Conservation (phyloP, 345 rosid species). For the Lepidium sativum region DNA sequence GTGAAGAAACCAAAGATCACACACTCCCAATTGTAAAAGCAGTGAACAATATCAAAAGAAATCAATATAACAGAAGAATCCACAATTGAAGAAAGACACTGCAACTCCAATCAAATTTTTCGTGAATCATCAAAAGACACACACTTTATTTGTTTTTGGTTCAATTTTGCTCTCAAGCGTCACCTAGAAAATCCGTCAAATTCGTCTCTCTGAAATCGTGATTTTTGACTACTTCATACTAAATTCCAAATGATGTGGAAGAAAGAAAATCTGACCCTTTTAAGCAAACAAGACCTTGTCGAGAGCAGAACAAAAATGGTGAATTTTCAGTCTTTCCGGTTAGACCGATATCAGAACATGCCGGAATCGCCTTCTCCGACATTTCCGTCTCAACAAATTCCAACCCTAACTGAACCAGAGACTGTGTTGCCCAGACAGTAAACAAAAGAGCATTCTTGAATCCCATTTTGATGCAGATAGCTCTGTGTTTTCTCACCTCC, state of each 20-base stretch:
- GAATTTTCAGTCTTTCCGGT: neutral
- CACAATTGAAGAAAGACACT: neutral
- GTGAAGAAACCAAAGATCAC: slow-evolving; percentile 10
- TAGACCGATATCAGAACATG: neutral
- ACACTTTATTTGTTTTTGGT: neutral
- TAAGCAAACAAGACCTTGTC: neutral
- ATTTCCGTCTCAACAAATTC: neutral
- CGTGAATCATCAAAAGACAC: neutral
- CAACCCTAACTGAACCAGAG: neutral
- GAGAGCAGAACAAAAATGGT: neutral
- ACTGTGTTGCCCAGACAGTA: neutral
- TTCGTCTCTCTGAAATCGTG: neutral
- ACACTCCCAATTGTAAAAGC: neutral
- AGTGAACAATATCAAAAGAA: too few species aligned
- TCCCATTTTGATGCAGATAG: neutral
- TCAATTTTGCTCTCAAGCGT: neutral
- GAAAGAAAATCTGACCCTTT: neutral
- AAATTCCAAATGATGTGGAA: neutral
- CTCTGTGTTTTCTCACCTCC: too few species aligned
- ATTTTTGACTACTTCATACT: neutral
- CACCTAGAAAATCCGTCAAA: neutral
- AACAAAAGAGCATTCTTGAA: too few species aligned
- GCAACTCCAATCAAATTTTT: neutral
- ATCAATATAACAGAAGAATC: slow-evolving; percentile 10
- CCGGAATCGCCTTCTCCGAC: neutral